A percentile compares a stretch with the other conserved stretches of the same genome.
phyloP scores from a whole-genome alignment of 768 basidiomycete species.

The Strobilomyces echinocephalus region DNA sequence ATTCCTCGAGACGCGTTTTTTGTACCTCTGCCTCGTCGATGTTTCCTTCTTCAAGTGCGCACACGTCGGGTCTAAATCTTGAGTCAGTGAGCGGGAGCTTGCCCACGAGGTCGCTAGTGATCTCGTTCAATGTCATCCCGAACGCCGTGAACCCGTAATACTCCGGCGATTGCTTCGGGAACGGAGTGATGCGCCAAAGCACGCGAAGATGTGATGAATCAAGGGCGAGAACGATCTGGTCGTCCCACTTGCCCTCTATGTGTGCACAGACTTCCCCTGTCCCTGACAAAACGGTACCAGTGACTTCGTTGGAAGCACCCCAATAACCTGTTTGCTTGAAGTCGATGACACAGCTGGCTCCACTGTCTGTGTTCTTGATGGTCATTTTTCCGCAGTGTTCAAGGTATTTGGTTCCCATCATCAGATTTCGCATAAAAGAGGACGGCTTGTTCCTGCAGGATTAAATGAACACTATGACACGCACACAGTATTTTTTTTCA shows the following conservation, averaged over 20 bases:
- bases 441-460: constrained; percentile 73
- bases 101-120: constrained; percentile 58
- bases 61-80: constrained; percentile 73
- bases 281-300: constrained; percentile 52
- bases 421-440: constrained; percentile 82
- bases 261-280: constrained; percentile 52
- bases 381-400: constrained; percentile 80
- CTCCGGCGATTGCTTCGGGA: constrained; percentile 63
- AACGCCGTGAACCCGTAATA: constrained; percentile 83
- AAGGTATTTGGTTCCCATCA: constrained; percentile 88
- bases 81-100: constrained; percentile 80
- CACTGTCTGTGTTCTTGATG: constrained; percentile 57
- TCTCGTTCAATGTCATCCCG: constrained; percentile 76
- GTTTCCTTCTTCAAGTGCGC: constrained; percentile 76
- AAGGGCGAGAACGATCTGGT: constrained; percentile 65
- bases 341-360: constrained; percentile 63
- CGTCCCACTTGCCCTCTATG: constrained; percentile 90
- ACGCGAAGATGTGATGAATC: constrained; percentile 66
- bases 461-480: background rate
- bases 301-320: constrained; percentile 70
- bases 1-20: constrained; percentile 68
- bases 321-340: constrained; percentile 86
- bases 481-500: constrained; percentile 26
- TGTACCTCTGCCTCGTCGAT: constrained; percentile 65
- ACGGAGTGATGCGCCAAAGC: constrained; percentile 73